phyloP scores from a whole-genome alignment of 148 eudicot genomes.

The Gaultheria prostrata region DNA sequence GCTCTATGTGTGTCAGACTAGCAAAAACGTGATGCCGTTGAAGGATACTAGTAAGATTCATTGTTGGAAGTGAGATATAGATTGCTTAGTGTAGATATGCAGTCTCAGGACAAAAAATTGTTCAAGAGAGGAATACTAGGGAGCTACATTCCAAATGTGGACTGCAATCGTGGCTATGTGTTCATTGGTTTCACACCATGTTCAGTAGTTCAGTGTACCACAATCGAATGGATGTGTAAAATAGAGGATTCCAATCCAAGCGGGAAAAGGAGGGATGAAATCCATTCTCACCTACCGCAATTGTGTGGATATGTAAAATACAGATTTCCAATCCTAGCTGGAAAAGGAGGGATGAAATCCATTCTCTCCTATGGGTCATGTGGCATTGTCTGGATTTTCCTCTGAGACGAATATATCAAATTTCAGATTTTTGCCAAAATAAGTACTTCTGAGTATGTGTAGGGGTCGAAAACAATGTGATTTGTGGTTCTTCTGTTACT shows the following conservation, averaged over 20 bases:
- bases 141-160: not conserved
- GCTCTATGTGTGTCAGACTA: constrained; percentile 5
- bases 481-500: not conserved
- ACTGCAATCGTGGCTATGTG: not conserved
- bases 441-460: not conserved
- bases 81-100: not conserved
- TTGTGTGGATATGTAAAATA: not conserved
- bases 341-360: not conserved
- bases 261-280: not conserved
- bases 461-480: not conserved
- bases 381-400: not conserved
- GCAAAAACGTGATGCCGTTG: not conserved
- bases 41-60: not conserved
- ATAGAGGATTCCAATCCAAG: not conserved
- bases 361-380: not conserved
- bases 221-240: not conserved
- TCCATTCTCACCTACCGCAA: not conserved
- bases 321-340: not conserved
- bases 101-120: not conserved
- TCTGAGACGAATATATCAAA: not conserved
- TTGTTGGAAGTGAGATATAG: not conserved
- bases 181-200: not conserved
- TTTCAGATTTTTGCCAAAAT: not conserved
- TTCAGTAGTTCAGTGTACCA: not conserved
- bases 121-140: not conserved